phyloP scores from a whole-genome alignment of 108 stramenopile genomes.

The Cyclotella choctawhatcheeana region DNA sequence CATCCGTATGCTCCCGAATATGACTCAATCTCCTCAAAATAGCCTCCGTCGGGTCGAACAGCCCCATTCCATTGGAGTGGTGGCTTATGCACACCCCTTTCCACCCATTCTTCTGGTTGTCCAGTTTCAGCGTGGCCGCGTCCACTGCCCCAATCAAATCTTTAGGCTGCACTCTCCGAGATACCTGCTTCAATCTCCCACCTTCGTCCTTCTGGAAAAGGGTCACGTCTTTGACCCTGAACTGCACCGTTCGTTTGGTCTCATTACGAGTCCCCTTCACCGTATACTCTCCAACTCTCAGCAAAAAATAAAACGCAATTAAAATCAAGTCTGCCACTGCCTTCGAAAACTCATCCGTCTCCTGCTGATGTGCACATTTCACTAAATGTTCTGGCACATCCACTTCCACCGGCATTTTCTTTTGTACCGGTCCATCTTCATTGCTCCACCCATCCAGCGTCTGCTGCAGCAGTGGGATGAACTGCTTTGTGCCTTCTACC shows the following conservation, averaged over 20 bases:
- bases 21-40: neutral
- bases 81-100: constrained; percentile 13
- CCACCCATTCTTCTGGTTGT: constrained; percentile 25
- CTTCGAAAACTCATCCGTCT: neutral
- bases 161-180: neutral
- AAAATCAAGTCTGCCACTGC: constrained; percentile 6
- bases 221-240: constrained; percentile 4
- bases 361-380: neutral
- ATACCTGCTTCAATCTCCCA: neutral
- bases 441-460: constrained; percentile 14
- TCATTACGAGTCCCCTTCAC: neutral
- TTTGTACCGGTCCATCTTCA: neutral
- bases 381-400: constrained; percentile 12
- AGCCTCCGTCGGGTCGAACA: neutral
- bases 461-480: neutral
- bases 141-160: neutral
- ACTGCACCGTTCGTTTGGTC: constrained; percentile 3
- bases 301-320: constrained; percentile 18
- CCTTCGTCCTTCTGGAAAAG: neutral
- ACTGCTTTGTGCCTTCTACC: neutral
- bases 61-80: constrained; percentile 5
- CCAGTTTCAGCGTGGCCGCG: constrained; percentile 2
- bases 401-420: constrained; percentile 15
- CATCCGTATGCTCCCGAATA: neutral
- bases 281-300: constrained; percentile 17